Percentiles rank a stretch among this genome's conserved stretches.
Conservation (phyloP, 345 rosid species). For the Dovyalis caffra region DNA sequence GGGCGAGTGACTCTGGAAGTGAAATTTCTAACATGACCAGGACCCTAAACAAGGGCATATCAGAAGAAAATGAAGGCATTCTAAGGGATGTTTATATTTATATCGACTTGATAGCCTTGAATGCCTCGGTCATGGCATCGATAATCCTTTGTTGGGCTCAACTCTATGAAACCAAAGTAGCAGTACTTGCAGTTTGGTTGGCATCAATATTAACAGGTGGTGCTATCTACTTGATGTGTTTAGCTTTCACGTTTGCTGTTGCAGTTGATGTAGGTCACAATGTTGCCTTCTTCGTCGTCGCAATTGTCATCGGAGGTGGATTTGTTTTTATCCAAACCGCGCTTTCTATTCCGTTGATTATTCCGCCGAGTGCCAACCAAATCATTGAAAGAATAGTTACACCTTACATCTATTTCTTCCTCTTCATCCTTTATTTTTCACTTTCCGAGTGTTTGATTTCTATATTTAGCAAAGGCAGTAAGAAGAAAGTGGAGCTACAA, state of each 20-base stretch:
- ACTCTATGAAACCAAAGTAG: neutral
- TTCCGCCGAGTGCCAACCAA: neutral
- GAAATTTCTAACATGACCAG: neutral
- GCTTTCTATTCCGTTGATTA: neutral
- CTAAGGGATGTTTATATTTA: neutral
- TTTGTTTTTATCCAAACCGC: neutral
- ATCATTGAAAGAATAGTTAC: neutral
- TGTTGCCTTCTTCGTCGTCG: neutral
- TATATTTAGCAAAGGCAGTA: too few relatives aligned
- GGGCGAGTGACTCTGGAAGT: fast-evolving
- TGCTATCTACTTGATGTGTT: neutral
- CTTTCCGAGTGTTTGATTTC: neutral
- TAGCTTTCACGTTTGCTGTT: neutral
- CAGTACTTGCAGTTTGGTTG: neutral
- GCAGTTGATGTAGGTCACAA: neutral
- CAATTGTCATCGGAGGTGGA: neutral
- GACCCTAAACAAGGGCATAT: neutral
- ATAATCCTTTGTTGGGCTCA: neutral
- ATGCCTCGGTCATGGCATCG: neutral
- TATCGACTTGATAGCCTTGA: neutral
- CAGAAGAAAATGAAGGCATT: neutral
- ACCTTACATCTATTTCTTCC: neutral
- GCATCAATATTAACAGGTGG: neutral
- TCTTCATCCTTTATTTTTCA: neutral
- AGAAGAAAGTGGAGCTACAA: neutral